phyloP scores from a whole-genome alignment of 2,329 filamentous ascomycete species.

The Alternaria triticimaculans region DNA sequence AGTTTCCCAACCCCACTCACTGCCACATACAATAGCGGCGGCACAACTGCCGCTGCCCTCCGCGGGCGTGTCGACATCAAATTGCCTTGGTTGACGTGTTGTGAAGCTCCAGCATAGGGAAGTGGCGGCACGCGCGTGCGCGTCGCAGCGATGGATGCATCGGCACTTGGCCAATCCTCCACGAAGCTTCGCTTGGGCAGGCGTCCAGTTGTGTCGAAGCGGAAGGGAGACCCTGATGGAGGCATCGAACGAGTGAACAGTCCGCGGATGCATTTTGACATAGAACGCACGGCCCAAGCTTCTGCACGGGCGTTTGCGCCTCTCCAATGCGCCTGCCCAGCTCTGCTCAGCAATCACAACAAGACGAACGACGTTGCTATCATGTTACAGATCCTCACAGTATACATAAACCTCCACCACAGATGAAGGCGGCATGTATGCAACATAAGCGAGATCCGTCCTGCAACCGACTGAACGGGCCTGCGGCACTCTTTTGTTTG shows the following conservation, averaged over 20 bases:
- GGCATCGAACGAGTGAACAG: not conserved
- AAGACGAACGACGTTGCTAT: not conserved
- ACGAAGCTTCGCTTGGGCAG: not conserved
- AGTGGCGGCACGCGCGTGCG: not conserved
- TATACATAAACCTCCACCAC: not conserved
- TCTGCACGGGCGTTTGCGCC: not conserved
- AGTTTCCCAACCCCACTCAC: not conserved
- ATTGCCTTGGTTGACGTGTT: not conserved
- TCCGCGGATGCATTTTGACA: not conserved
- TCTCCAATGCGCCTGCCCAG: not conserved
- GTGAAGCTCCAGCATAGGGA: not conserved
- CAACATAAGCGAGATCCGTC: too few species aligned
- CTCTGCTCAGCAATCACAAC: not conserved
- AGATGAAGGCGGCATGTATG: not conserved
- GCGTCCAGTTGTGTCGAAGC: not conserved
- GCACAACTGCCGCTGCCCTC: not conserved
- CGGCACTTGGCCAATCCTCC: not conserved
- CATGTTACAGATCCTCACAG: not conserved
- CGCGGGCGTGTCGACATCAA: not conserved
- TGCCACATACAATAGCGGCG: not conserved
- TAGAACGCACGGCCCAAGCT: not conserved
- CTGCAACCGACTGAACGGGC: not conserved
- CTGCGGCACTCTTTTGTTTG: not conserved
- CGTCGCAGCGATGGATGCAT: not conserved
- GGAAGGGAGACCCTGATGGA: not conserved